phyloP scores from a whole-genome alignment of 139 green algal genomes.

The Desmodesmus armatus region DNA sequence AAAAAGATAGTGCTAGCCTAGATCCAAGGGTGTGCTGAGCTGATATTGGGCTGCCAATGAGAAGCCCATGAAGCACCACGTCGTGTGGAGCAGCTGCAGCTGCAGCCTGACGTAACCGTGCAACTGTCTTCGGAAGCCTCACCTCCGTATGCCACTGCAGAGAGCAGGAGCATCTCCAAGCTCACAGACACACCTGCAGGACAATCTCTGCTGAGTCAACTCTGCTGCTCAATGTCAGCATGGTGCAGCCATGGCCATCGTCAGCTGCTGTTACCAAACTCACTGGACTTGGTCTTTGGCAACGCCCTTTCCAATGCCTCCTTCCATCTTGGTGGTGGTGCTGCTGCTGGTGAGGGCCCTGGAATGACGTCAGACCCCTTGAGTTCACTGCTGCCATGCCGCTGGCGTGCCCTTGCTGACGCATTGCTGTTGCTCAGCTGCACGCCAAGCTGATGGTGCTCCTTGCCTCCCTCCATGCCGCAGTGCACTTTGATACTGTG shows the following conservation, averaged over 20 bases:
- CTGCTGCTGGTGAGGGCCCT: neutral
- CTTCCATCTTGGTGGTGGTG: too few relatives aligned
- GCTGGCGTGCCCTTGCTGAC: neutral
- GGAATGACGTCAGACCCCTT: too few relatives aligned
- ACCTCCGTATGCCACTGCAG: conserved; percentile 45
- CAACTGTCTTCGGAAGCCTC: conserved; percentile 34
- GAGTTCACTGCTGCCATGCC: neutral
- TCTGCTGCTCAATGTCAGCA: neutral
- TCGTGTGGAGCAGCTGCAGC: neutral
- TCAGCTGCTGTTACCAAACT: neutral
- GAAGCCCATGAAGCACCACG: neutral
- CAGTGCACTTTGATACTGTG: too few relatives aligned
- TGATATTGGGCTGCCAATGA: too few relatives aligned
- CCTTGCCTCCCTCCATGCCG: too few relatives aligned
- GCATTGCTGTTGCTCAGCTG: neutral
- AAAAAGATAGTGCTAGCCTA: too few relatives aligned
- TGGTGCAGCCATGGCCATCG: neutral
- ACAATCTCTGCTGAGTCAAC: neutral
- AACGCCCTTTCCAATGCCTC: neutral
- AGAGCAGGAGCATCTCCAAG: conserved; percentile 30
- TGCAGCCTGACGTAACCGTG: conserved; percentile 23
- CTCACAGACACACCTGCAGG: conserved; percentile 33
- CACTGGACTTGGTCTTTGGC: neutral
- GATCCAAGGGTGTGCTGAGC: too few relatives aligned
- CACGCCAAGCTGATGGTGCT: neutral